Conservation (phyloP, 257 asterid species). For the Petunia axillaris region DNA sequence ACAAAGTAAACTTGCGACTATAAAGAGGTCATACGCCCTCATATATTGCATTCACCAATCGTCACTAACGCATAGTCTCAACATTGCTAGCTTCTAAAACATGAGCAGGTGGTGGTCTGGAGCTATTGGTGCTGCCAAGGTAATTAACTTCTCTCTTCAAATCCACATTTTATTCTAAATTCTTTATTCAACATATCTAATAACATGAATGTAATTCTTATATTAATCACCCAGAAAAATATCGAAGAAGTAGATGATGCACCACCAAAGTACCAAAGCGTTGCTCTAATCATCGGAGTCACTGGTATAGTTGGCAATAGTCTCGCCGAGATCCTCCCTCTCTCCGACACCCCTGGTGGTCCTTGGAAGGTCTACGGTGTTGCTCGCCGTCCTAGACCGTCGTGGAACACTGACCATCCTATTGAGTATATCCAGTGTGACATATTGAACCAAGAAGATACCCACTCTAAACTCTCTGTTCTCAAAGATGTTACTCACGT, state of each 20-base stretch:
- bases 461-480: constrained; percentile 9
- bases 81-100: too few relatives aligned
- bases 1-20: too few relatives aligned
- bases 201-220: too few relatives aligned
- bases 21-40: too few relatives aligned
- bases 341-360: constrained; percentile 39
- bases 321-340: constrained; percentile 40
- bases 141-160: too few relatives aligned
- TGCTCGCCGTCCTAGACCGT: neutral
- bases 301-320: constrained; percentile 23
- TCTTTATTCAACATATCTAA: too few relatives aligned
- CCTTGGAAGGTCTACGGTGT: constrained; percentile 37
- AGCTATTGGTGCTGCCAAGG: too few relatives aligned
- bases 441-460: neutral
- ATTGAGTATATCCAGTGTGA: constrained; percentile 35
- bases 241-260: constrained; percentile 7
- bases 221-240: constrained; percentile 22
- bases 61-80: too few relatives aligned
- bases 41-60: too few relatives aligned
- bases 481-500: constrained; percentile 35
- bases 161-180: too few relatives aligned
- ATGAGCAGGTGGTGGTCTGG: too few relatives aligned
- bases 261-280: constrained; percentile 30
- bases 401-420: constrained; percentile 34
- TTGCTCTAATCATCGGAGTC: constrained; percentile 34